Conservation (phyloP, 1,284 basidiomycete species). For the Ganoderma multipileum region DNA sequence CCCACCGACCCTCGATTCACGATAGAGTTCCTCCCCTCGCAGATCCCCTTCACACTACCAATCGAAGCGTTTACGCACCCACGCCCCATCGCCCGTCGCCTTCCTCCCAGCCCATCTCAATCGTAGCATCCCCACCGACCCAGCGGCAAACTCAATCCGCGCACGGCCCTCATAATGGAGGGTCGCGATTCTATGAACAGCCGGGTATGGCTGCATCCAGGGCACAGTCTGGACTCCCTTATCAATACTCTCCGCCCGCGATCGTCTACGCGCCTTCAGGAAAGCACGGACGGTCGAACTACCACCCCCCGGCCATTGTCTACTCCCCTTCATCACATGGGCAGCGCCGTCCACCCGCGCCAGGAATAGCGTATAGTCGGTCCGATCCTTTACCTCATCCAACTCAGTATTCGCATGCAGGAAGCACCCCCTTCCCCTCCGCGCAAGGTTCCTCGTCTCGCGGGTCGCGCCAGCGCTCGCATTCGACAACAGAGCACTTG, state of each 20-base stretch:
- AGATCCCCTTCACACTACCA: conserved; percentile 30
- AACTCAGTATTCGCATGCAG: conserved; percentile 29
- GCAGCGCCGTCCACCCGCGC: conserved; percentile 31
- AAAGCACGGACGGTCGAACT: conserved; percentile 36
- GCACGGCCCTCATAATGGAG: conserved; percentile 26
- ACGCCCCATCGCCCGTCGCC: conserved; percentile 33
- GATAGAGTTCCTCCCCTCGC: conserved; percentile 31
- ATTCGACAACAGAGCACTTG: conserved; percentile 21
- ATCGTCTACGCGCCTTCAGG: conserved; percentile 45
- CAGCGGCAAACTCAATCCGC: conserved; percentile 38
- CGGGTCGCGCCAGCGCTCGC: conserved; percentile 23
- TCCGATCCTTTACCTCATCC: conserved; percentile 38
- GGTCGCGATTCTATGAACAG: conserved; percentile 33
- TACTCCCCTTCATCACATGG: conserved; percentile 38
- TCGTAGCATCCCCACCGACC: conserved; percentile 30
- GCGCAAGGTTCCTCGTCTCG: conserved; percentile 30
- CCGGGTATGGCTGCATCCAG: conserved; percentile 32
- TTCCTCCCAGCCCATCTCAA: conserved; percentile 32
- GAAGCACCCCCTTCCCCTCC: conserved; percentile 26
- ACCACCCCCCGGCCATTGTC: conserved; percentile 43
- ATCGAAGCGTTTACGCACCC: conserved; percentile 29
- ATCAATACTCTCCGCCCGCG: conserved; percentile 40
- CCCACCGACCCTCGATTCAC: conserved; percentile 30
- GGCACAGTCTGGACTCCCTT: conserved; percentile 36
- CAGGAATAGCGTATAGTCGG: conserved; percentile 41